These are phyloP conservation scores for Phascolomyces articulosus DNA, from an alignment of 371 early-diverging fungal genomes.

Conservation along the genomic window DNA sequence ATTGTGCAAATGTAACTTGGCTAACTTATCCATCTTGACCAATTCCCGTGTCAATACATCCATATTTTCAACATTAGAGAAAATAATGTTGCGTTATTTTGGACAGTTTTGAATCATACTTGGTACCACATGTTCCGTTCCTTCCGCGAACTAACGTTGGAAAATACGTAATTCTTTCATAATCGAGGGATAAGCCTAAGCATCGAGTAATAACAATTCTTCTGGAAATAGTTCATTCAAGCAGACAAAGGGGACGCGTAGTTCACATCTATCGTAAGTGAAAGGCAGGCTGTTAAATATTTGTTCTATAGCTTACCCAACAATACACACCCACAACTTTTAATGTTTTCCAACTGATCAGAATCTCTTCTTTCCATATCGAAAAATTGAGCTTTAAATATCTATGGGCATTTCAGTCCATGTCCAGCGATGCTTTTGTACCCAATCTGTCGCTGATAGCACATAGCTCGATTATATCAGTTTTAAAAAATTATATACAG, in stretches of 20 bases:
- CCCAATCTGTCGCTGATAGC: too few species aligned
- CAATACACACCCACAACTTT: too few species aligned
- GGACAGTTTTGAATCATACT: background rate
- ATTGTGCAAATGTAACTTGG: background rate
- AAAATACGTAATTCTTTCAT: background rate
- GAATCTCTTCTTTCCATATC: too few species aligned
- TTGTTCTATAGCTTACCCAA: too few species aligned
- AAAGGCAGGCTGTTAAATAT: too few species aligned
- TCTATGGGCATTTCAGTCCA: too few species aligned
- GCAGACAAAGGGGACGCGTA: background rate
- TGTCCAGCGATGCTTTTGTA: too few species aligned
- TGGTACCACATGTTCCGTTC: background rate
- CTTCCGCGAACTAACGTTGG: background rate
- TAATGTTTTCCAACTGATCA: too few species aligned
- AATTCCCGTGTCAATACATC: background rate
- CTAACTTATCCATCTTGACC: background rate
- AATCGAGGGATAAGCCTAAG: background rate
- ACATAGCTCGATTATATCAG: too few species aligned
- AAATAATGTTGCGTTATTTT: background rate
- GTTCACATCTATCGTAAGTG: too few species aligned
- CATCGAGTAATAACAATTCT: background rate
- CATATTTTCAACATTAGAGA: background rate
- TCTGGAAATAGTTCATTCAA: background rate
- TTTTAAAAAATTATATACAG: too few species aligned
- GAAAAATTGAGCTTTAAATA: too few species aligned